These are phyloP conservation scores for Stemphylium beticola DNA, from an alignment of 2,329 filamentous ascomycete species.

Conservation along the genomic window DNA sequence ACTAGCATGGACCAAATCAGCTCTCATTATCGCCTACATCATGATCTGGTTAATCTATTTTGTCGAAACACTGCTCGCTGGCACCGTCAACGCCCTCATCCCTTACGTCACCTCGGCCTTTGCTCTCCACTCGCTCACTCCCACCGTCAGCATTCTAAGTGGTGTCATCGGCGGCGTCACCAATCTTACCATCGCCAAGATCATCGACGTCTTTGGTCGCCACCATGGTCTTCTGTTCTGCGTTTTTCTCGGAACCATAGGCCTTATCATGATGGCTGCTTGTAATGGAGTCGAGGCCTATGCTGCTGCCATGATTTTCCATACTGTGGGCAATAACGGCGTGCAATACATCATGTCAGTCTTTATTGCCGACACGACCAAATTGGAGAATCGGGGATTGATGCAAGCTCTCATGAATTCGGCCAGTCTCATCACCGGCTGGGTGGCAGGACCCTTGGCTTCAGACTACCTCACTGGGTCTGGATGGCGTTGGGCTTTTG, in stretches of 20 bases:
- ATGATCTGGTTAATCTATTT: constrained; percentile 42
- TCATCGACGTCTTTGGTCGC: constrained; percentile 50
- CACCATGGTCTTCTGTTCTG: constrained; percentile 42
- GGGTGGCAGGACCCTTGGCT: constrained; percentile 27
- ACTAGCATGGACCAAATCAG: constrained; percentile 3
- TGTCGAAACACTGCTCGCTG: constrained; percentile 52
- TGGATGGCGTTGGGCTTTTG: constrained; percentile 71
- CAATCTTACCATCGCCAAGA: constrained; percentile 47
- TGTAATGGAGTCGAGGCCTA: constrained; percentile 66
- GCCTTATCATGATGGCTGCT: constrained; percentile 69
- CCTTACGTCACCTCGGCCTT: constrained; percentile 50
- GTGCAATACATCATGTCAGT: constrained; percentile 57
- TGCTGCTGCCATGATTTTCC: constrained; percentile 69
- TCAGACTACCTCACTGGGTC: constrained; percentile 52
- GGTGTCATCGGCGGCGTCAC: constrained; percentile 42
- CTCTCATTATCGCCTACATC: constrained; percentile 7
- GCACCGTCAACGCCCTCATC: constrained; percentile 44
- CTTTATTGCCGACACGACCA: constrained; percentile 71
- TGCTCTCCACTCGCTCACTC: constrained; percentile 38
- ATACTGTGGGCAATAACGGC: constrained; percentile 65
- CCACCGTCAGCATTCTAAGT: constrained; percentile 42
- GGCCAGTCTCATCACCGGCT: constrained; percentile 26
- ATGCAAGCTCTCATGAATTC: constrained; percentile 58
- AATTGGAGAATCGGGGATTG: constrained; percentile 67
- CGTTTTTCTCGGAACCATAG: constrained; percentile 23